These are phyloP conservation scores for Nigrospora sphaerica DNA, from an alignment of 2,329 filamentous ascomycete species.

Conservation along the genomic window DNA sequence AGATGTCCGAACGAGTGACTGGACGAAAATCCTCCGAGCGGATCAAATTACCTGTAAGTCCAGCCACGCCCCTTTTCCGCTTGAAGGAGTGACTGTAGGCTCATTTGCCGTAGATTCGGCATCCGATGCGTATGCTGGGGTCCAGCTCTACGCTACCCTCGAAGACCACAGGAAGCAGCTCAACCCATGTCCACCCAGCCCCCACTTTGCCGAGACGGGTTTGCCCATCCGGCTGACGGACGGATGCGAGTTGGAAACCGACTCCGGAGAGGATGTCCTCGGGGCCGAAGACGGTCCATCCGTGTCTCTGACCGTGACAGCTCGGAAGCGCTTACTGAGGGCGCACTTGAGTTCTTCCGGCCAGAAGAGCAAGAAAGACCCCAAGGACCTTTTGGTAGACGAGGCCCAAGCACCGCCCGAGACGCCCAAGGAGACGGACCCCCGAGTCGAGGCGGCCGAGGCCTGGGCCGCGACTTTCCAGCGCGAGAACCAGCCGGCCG, in stretches of 20 bases:
- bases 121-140: slow-evolving; percentile 73
- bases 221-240: slow-evolving; percentile 53
- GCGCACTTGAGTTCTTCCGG: not conserved
- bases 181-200: slow-evolving; percentile 63
- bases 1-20: slow-evolving; percentile 66
- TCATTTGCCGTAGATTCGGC: slow-evolving; percentile 55
- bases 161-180: slow-evolving; percentile 61
- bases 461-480: slow-evolving; percentile 28
- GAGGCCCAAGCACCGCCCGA: slow-evolving; percentile 3
- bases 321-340: slow-evolving; percentile 4
- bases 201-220: slow-evolving; percentile 60
- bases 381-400: not conserved
- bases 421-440: slow-evolving; percentile 23
- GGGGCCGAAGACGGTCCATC: not conserved
- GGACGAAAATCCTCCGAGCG: slow-evolving; percentile 55
- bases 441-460: slow-evolving; percentile 36
- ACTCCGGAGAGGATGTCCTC: slow-evolving; percentile 14
- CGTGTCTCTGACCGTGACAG: slow-evolving; percentile 4
- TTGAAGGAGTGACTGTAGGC: slow-evolving; percentile 7
- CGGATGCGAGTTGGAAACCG: slow-evolving; percentile 23
- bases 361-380: not conserved
- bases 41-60: slow-evolving; percentile 64
- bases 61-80: not conserved
- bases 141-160: slow-evolving; percentile 66
- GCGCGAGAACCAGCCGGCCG: slow-evolving; percentile 13